Evolutionary conservation across 495 filamentous ascomycete species (phyloP).

Genomic region (Aspergillus saccharolyticus): DNA sequence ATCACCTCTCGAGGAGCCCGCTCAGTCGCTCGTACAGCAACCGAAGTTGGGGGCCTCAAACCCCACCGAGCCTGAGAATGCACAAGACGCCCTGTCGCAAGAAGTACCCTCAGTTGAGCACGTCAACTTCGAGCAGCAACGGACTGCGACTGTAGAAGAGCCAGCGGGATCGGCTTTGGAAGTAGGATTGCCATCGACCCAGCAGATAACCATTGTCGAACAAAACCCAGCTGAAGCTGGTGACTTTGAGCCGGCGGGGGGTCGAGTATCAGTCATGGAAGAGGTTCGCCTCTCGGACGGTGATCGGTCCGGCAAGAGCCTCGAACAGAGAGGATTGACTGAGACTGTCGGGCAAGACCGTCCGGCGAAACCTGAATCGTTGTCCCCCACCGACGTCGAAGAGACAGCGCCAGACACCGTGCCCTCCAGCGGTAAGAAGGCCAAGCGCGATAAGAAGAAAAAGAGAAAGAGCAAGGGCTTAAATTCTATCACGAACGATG

Average conservation of each 20-base stretch:
- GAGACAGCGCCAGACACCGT: conserved; percentile 11
- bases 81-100: background rate
- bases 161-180: background rate
- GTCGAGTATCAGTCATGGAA: background rate
- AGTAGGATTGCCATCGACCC: background rate
- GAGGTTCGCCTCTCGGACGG: background rate
- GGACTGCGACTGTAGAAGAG: background rate
- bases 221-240: background rate
- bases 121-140: background rate
- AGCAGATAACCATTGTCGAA: background rate
- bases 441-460: conserved; percentile 37
- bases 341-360: conserved; percentile 1
- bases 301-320: background rate
- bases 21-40: background rate
- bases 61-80: background rate
- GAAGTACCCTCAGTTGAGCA: background rate
- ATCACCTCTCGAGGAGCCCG: conserved; percentile 3
- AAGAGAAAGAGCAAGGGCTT: conserved; percentile 22
- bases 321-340: background rate
- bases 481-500: background rate
- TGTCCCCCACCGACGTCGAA: conserved; percentile 9
- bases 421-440: conserved; percentile 30
- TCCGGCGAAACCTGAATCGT: conserved; percentile 2
- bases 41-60: background rate
- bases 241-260: background rate